These are phyloP conservation scores for Rhizopus stolonifer DNA, from an alignment of 371 early-diverging fungal species.

Conservation along the genomic window DNA sequence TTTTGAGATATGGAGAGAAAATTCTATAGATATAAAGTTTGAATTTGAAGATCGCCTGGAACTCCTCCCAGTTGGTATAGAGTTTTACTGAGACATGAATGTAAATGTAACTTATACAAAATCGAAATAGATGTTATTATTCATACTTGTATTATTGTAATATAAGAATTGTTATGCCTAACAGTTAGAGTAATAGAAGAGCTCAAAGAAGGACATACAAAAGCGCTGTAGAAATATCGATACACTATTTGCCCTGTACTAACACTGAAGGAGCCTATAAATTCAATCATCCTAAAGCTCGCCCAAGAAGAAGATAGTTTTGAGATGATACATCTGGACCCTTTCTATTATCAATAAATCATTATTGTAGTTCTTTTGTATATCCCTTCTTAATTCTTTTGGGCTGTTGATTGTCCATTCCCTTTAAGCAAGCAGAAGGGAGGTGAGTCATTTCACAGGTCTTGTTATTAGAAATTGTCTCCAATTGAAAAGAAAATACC, in stretches of 20 bases:
- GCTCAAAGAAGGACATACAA: not conserved
- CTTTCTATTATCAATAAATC: not conserved
- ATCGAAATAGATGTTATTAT: not conserved
- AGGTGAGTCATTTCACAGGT: too few relatives aligned
- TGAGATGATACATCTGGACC: not conserved
- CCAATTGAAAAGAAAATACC: too few relatives aligned
- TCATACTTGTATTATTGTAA: not conserved
- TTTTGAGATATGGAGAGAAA: constrained; percentile 13
- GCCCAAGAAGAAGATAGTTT: not conserved
- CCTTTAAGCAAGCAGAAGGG: too few relatives aligned
- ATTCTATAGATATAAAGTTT: not conserved
- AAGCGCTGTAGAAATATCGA: not conserved
- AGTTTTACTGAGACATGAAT: constrained; percentile 6
- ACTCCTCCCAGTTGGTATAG: not conserved
- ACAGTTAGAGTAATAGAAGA: not conserved
- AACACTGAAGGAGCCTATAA: not conserved
- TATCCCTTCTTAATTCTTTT: too few relatives aligned
- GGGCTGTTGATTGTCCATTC: too few relatives aligned
- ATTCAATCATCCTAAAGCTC: not conserved
- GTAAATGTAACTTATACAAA: not conserved
- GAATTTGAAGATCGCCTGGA: constrained; percentile 5
- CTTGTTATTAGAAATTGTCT: too few relatives aligned
- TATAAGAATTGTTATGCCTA: not conserved
- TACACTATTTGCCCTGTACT: not conserved
- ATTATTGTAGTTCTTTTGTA: too few relatives aligned